phyloP scores from a whole-genome alignment of 257 asterid species.

The Solanum chmielewskii region DNA sequence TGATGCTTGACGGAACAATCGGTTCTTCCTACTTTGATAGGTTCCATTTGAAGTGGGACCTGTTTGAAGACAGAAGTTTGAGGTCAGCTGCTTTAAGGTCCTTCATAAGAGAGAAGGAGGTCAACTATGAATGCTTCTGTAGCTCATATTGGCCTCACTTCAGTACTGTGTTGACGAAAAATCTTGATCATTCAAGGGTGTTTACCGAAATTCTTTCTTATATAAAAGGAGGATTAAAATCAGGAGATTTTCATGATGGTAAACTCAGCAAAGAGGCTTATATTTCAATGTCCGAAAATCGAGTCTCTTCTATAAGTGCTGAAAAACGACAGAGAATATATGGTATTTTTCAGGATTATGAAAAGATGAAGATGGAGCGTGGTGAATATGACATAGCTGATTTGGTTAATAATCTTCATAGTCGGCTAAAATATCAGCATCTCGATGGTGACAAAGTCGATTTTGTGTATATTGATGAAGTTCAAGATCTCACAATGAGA shows the following conservation, averaged over 20 bases:
- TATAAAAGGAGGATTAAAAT: slow-evolving; percentile 46
- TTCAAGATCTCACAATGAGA: slow-evolving; percentile 55
- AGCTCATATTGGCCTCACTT: slow-evolving; percentile 56
- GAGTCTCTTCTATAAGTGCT: slow-evolving; percentile 32
- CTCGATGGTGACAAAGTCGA: slow-evolving; percentile 51
- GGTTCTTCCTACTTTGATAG: slow-evolving; percentile 46
- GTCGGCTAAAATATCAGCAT: slow-evolving; percentile 20
- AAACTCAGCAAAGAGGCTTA: slow-evolving; percentile 31
- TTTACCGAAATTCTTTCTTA: slow-evolving; percentile 56
- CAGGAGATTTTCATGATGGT: slow-evolving; percentile 14
- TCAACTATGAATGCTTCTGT: slow-evolving; percentile 38
- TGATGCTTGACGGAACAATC: slow-evolving; percentile 67
- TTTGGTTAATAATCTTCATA: slow-evolving; percentile 47
- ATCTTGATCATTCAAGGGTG: slow-evolving; percentile 42
- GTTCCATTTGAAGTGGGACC: slow-evolving; percentile 14
- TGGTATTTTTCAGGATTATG: slow-evolving; percentile 43
- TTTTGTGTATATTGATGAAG: slow-evolving; percentile 66
- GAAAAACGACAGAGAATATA: slow-evolving; percentile 28
- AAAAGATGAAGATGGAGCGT: slow-evolving; percentile 41
- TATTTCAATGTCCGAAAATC: slow-evolving; percentile 20
- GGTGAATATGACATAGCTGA: slow-evolving; percentile 60
- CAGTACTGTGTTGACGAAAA: slow-evolving; percentile 21
- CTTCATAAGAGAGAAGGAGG: slow-evolving; percentile 42
- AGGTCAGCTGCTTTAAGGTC: slow-evolving; percentile 35
- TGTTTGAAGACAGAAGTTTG: slow-evolving; percentile 6